Percentiles rank a stretch among this genome's conserved stretches.
These are phyloP conservation scores for Aspergillus ustus DNA, from an alignment of 2,329 filamentous ascomycete genomes.

Conservation along the genomic window DNA sequence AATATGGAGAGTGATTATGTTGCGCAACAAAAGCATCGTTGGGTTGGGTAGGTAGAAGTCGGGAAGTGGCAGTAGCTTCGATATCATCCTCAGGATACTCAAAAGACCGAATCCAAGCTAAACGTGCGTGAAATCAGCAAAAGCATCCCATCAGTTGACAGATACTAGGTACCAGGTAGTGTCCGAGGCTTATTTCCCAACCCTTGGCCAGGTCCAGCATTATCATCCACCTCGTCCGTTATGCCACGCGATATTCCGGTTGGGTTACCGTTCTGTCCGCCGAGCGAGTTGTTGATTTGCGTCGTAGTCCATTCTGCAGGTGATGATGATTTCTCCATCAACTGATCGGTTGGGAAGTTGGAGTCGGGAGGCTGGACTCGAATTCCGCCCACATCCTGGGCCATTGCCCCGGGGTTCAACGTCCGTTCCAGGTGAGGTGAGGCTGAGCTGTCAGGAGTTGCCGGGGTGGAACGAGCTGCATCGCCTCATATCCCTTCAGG, in stretches of 20 bases:
- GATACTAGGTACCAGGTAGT: constrained; percentile 39
- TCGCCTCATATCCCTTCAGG: constrained; percentile 28
- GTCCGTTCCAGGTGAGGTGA: constrained; percentile 25
- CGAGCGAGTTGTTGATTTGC: constrained; percentile 16
- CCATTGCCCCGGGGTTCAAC: constrained; percentile 35
- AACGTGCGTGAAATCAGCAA: constrained; percentile 10
- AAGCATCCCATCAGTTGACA: neutral
- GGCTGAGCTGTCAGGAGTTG: constrained; percentile 28
- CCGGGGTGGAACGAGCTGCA: constrained; percentile 31
- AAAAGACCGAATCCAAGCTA: constrained; percentile 52
- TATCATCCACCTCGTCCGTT: constrained; percentile 24
- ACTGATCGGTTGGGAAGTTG: constrained; percentile 27
- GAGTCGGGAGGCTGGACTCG: constrained; percentile 26
- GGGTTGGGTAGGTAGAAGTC: constrained; percentile 43
- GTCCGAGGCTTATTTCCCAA: constrained; percentile 34
- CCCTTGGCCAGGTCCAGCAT: constrained; percentile 16
- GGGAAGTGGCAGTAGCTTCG: constrained; percentile 38
- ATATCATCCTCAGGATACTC: constrained; percentile 43
- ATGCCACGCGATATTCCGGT: constrained; percentile 24
- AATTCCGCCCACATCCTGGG: constrained; percentile 35
- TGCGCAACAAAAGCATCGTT: constrained; percentile 50
- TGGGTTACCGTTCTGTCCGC: constrained; percentile 23
- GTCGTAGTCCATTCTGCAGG: constrained; percentile 21
- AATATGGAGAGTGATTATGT: constrained; percentile 49
- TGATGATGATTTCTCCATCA: constrained; percentile 28